Evolutionary conservation across 768 basidiomycete species (phyloP).

Genomic region (Dictyophora rubrovolvata): DNA sequence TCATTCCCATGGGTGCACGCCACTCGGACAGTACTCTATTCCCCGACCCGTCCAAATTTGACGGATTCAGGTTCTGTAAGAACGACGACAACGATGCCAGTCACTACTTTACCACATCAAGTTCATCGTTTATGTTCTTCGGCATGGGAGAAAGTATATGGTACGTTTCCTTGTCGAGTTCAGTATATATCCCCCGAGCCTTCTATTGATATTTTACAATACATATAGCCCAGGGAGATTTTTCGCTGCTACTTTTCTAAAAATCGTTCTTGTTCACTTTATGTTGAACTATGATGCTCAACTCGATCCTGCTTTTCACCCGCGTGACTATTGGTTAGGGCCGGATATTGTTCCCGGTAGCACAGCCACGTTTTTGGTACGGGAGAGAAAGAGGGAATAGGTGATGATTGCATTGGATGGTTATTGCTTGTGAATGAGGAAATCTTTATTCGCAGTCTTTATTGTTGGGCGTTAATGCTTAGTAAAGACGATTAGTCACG

Average conservation of each 20-base stretch:
- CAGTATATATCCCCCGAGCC: neutral
- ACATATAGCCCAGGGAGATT: conserved; percentile 14
- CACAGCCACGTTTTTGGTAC: neutral
- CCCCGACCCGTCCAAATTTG: conserved; percentile 1
- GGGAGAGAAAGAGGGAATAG: neutral
- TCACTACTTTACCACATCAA: conserved; percentile 1
- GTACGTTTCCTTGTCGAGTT: neutral
- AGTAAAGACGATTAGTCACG: too few species aligned
- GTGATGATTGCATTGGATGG: too few species aligned
- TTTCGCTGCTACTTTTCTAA: conserved; percentile 10
- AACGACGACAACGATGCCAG: neutral
- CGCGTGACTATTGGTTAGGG: neutral
- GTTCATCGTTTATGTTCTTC: conserved; percentile 5
- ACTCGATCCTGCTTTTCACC: neutral
- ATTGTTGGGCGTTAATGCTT: too few species aligned
- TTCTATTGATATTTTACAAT: neutral
- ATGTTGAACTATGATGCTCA: conserved; percentile 11
- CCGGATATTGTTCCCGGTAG: neutral
- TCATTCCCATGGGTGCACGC: neutral
- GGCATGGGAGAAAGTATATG: conserved; percentile 10
- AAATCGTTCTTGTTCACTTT: conserved; percentile 10
- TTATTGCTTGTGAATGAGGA: too few species aligned
- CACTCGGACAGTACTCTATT: conserved; percentile 12
- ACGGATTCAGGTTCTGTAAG: conserved; percentile 9
- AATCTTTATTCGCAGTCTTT: too few species aligned